These are phyloP conservation scores for Neophaeococcomyces mojaviensis DNA, from an alignment of 2,329 filamentous ascomycete genomes.

Conservation along the genomic window DNA sequence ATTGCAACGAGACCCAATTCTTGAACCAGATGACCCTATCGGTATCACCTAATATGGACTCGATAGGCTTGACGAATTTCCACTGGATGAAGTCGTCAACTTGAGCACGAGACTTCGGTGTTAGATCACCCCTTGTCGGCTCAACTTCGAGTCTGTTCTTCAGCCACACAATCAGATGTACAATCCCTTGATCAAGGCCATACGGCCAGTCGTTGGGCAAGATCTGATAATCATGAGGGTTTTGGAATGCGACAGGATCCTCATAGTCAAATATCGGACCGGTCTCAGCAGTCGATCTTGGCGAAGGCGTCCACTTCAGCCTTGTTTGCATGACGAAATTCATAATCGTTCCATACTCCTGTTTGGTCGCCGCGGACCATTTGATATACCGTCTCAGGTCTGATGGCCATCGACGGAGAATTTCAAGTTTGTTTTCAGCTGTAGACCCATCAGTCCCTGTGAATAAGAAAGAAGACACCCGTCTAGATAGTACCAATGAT, in stretches of 20 bases:
- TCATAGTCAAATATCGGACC: conserved; percentile 35
- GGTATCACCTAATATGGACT: conserved; percentile 26
- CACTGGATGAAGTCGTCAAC: conserved; percentile 44
- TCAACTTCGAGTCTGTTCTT: conserved; percentile 44
- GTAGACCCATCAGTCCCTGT: conserved; percentile 7
- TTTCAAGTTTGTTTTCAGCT: conserved; percentile 47
- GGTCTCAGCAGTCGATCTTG: conserved; percentile 23
- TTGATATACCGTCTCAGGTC: conserved; percentile 53
- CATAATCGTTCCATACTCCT: conserved; percentile 49
- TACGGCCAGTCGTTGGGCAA: conserved; percentile 60
- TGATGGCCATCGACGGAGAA: conserved; percentile 52
- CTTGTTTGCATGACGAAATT: conserved; percentile 50
- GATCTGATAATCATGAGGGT: conserved; percentile 48
- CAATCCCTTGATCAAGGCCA: conserved; percentile 47
- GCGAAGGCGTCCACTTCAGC: conserved; percentile 41
- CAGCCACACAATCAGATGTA: conserved; percentile 52
- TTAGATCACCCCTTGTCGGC: conserved; percentile 42
- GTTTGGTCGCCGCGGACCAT: conserved; percentile 50
- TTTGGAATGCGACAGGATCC: conserved; percentile 46
- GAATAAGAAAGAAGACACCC: not conserved
- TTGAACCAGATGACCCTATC: conserved; percentile 57
- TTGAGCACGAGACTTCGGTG: conserved; percentile 39
- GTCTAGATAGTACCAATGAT: conserved; percentile 41
- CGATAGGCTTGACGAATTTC: conserved; percentile 42
- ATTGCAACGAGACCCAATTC: conserved; percentile 56